Base-by-base conservation (phyloP, 805 yeast genomes). In the Monosporozyma aquatica region DNA sequence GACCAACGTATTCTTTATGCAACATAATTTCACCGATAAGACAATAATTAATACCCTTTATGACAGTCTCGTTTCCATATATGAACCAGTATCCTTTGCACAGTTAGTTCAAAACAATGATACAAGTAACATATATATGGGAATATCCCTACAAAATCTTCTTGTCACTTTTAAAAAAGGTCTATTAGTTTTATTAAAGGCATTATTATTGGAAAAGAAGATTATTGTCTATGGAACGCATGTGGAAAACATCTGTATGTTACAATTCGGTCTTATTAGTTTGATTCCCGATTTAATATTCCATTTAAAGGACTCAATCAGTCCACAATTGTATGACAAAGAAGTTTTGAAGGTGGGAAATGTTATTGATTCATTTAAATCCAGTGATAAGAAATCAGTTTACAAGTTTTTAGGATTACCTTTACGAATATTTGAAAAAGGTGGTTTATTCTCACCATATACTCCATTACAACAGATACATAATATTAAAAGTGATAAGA, bases 401-500 rank as follows among this genome's bases (percentile, higher is more conserved):
- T 65, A 90, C 30, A 66, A 75, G 26, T 92, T 86, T 57, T 74
- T 87, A 55, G 98, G 97, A 0, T 68, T 92, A 25, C 98, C 98
- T 0, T 66, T 92, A 39, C 89, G 82, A 52, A 61, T 87, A 1
- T 92, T 92, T 62, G 87, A 87, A 39, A 75, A 76, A 50, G 94
- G 94, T 35, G 87, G 94, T 1, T 71, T 90, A 46, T 89, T 94
- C 70, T 81, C 82, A 51, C 97, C 98, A 2, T 92, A 90, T 63
- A 71, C 89, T n/a, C 95, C 97, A 0, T 66, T 92, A 43, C 98
- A 90, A 60, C 97, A 90, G 56, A 66, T 90, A 43, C 83, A 82
- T 41, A 87, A 83, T 51, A 67, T 92, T 41, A 69, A 67, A 25
- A 70, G 73, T 17, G 65, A 68, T 1, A 73, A 71, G 40, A 73